phyloP scores from a whole-genome alignment of 2,329 filamentous ascomycete species.

The Colletotrichum aenigma region DNA sequence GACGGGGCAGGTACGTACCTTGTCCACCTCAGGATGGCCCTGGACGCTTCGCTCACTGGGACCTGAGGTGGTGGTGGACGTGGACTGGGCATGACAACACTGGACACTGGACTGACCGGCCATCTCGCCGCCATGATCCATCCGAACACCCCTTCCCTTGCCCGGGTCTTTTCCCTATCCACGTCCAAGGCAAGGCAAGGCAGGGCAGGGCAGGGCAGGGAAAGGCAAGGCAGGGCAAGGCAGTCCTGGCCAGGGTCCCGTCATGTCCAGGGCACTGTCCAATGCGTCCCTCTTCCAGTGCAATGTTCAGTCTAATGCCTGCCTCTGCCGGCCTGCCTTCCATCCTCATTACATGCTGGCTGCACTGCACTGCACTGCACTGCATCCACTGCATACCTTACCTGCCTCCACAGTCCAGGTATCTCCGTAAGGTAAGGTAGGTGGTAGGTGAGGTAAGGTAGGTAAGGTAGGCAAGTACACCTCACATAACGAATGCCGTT shows the following conservation, averaged over 20 bases:
- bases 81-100: not conserved
- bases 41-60: not conserved
- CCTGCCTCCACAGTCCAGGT: not conserved
- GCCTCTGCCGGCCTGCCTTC: not conserved
- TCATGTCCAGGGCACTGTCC: not conserved
- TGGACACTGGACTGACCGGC: not conserved
- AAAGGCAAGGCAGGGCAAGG: not conserved
- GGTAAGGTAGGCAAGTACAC: not conserved
- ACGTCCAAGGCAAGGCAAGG: not conserved
- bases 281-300: not conserved
- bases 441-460: not conserved
- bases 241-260: not conserved
- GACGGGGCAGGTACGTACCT: not conserved
- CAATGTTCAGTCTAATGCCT: not conserved
- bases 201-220: not conserved
- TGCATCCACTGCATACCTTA: not conserved
- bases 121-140: conserved; percentile 11
- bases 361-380: not conserved
- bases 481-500: not conserved
- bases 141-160: conserved; percentile 6
- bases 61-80: not conserved
- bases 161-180: not conserved
- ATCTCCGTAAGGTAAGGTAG: not conserved
- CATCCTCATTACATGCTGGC: not conserved
- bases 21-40: not conserved